Evolutionary conservation across 345 rosid genomes (phyloP), one percentile per base, ranked within the genome.

Genomic region (Excoecaria cochinchinensis): DNA sequence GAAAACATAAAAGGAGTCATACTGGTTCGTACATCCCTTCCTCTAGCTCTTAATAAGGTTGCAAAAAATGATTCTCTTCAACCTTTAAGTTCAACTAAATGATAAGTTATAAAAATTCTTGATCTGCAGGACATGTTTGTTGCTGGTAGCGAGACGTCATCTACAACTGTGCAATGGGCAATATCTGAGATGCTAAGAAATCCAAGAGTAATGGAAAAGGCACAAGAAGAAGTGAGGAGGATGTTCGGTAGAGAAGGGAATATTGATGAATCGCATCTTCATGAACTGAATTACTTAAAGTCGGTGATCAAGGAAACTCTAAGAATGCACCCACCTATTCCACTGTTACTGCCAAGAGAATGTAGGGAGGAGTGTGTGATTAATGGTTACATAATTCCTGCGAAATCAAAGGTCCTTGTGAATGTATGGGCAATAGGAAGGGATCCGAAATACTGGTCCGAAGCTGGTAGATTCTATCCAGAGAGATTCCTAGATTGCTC

Each of bases 401-500:
- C 16, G 39, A 69, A 69, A 51, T 69, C 7, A 17, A 69, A 51
- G 19, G 46, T 69, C 24, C 25, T 51, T 50, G 72, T 69, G 42
- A 51, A 69, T 16, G 36, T n/a, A 50, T 51, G 59, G 46, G 22
- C 59, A 15, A 69, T 50, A 14, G 72, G 72, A 69, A 69, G 72
- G 38, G 59, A 69, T 69, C 59, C 59, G 0, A 69, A 50, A 14
- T 36, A 50, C 51, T 69, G 59, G 72, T 25, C 21, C 16, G 72
- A 69, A 14, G 42, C 72, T 15, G 72, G 48, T 22, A 51, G 59
- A 50, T 69, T 69, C 58, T 69, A 50, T 51, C 72, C 72, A 31
- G 72, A 48, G 13, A 69, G 72, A 53, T 69, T 69, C 7, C 24
- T 69, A 15, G 58, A 69, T 69, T 13, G 72, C 10, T 51, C 44